These are phyloP conservation scores for Hyaloperonospora arabidopsidis DNA, from an alignment of 352 stramenopile genomes.

Conservation along the genomic window DNA sequence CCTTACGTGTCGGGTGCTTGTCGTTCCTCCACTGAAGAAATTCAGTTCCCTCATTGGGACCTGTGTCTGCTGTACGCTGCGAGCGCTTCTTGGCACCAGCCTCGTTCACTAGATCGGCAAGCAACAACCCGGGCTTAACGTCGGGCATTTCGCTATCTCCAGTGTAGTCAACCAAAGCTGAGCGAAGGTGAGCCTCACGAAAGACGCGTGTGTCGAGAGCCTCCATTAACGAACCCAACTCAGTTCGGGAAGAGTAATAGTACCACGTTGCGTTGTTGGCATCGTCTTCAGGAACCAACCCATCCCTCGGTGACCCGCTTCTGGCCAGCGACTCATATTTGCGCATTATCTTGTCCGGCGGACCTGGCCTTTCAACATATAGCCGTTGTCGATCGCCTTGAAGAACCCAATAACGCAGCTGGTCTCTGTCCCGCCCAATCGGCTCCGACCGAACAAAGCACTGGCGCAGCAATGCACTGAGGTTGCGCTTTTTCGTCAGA, in stretches of 20 bases:
- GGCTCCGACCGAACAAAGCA: constrained; percentile 71
- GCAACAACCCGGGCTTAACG: constrained; percentile 62
- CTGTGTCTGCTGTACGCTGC: constrained; percentile 10
- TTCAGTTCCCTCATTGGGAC: constrained; percentile 13
- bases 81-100: constrained; percentile 44
- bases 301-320: constrained; percentile 25
- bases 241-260: constrained; percentile 53
- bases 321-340: constrained; percentile 35
- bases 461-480: constrained; percentile 48
- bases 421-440: constrained; percentile 55
- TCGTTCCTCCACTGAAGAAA: constrained; percentile 62
- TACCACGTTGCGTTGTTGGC: constrained; percentile 43
- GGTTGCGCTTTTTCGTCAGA: constrained; percentile 50
- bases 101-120: constrained; percentile 68
- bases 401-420: constrained; percentile 67
- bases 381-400: constrained; percentile 53
- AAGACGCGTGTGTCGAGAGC: constrained; percentile 44
- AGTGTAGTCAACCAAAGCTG: constrained; percentile 54
- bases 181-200: constrained; percentile 42
- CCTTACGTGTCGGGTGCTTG: constrained; percentile 38
- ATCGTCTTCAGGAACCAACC: constrained; percentile 17
- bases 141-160: constrained; percentile 65
- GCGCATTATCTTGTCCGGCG: constrained; percentile 32
- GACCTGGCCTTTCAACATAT: constrained; percentile 60
- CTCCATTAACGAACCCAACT: constrained; percentile 53